Base-by-base conservation (phyloP, 2,329 filamentous ascomycete genomes). In the Apiospora koreana region DNA sequence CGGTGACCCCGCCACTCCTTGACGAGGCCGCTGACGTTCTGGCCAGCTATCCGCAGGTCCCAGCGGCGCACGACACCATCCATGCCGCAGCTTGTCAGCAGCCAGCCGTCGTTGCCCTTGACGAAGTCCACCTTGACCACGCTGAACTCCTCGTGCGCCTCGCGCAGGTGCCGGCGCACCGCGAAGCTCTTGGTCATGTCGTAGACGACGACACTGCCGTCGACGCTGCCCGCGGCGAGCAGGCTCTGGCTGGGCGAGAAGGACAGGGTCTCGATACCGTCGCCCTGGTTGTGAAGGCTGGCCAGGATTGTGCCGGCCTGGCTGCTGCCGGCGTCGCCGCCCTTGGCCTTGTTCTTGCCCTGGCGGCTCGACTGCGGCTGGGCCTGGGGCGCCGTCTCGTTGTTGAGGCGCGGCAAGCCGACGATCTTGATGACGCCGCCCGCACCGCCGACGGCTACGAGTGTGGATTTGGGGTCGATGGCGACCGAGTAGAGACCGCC, bases 81-180 rank as follows among this genome's bases (percentile, higher is more conserved):
- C 87, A 98, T 94, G 10, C 96, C 96, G 75, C 92, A 95, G 73
- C 90, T 94, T 1, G 95, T 98, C 68, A 98, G 84, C 72, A 97
- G 78, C 91, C 89, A 95, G 70, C 82, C 87, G 69, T 80, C 75
- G 69, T 80, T 75, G 78, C 84, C 73, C 77, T 72, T 78, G 71
- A 97, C 88, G 77, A 97, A 99, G 71, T 98, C 94, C 5, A 98
- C 90, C 82, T 97, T 95, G 72, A 98, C 95, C 25, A 99, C 94
- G 1, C 94, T 92, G 77, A 92, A 92, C n/a, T 94, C 93, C 74
- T 95, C 93, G 80, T 97, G 95, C 1, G 94, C 95, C 67, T 92
- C 92, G 67, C 88, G 87, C 74, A 98, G 93, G 78, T 94, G 91
- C 69, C 94, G 86, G 68, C 96, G 88, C n/a, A 97, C 89, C 2